phyloP scores from a whole-genome alignment of 176 grass and related monocot genomes.

The Secale cereale region DNA sequence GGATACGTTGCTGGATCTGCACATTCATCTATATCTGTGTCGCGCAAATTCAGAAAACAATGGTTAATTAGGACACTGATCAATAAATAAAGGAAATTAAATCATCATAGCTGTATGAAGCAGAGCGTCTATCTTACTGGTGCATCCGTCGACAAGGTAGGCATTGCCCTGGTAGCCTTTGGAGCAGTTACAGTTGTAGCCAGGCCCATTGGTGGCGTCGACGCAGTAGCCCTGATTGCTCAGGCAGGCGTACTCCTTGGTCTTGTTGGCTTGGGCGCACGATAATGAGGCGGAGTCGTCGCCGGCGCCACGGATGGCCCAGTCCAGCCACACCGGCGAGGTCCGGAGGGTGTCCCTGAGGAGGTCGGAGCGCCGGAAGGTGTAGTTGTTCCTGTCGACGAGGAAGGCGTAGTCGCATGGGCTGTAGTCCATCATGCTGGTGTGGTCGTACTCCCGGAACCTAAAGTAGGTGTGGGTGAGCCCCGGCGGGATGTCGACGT shows the following conservation, averaged over 20 bases:
- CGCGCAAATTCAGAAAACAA: neutral
- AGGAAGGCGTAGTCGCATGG: slow-evolving; percentile 6
- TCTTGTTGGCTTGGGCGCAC: neutral
- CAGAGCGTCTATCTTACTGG: neutral
- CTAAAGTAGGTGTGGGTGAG: neutral
- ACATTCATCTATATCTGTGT: neutral
- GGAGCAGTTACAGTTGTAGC: neutral
- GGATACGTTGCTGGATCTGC: neutral
- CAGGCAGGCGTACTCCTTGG: neutral
- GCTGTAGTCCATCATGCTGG: neutral
- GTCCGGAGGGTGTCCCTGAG: neutral
- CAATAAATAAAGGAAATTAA: neutral
- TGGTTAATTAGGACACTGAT: neutral
- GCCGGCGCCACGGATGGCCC: neutral
- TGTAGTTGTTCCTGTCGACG: neutral
- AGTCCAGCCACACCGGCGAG: neutral
- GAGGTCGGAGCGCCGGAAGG: neutral
- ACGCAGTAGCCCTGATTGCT: neutral
- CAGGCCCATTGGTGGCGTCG: neutral
- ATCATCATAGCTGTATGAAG: neutral
- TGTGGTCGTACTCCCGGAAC: neutral
- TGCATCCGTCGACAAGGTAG: neutral
- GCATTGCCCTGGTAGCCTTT: neutral
- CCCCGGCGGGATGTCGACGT: slow-evolving; percentile 6
- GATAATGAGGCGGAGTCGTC: neutral